Conservation (phyloP, 78 protist genomes). For the slime mould (Dictyostelium discoideum) region dicty_2.7 NC_007088.5:8415501-8416000, state of each 20-base stretch:
- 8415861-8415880: neutral
- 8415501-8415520: neutral
- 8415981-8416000: neutral
- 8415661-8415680: too few species aligned
- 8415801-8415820: neutral
- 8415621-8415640: too few species aligned
- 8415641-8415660: too few species aligned
- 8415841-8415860: neutral
- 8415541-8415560: too few species aligned
- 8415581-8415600: too few species aligned
- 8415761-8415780: too few species aligned
- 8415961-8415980: neutral
- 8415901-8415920: neutral
- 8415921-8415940: neutral
- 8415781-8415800: too few species aligned
- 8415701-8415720: neutral
- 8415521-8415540: too few species aligned
- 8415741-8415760: too few species aligned
- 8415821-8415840: neutral
- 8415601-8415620: too few species aligned
- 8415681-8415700: neutral
- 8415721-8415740: too few species aligned
- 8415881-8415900: neutral
- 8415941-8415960: neutral
- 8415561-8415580: too few species aligned